Evolutionary conservation across 2,329 filamentous ascomycete genomes (phyloP).

Genomic region (Dothidotthia symphoricarpi): DNA sequence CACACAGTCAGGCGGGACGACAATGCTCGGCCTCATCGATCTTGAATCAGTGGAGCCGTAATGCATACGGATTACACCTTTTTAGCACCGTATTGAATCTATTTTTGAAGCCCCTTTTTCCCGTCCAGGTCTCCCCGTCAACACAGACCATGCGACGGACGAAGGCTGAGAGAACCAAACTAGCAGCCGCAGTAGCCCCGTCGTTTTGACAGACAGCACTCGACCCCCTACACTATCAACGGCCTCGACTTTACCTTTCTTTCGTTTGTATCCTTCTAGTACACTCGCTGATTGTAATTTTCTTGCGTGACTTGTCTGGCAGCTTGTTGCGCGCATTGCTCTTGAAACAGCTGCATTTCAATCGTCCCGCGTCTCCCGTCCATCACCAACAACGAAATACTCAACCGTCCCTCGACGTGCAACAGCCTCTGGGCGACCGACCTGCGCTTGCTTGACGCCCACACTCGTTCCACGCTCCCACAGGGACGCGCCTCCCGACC

Average conservation of each 20-base stretch:
- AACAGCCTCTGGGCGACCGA: conserved; percentile 5
- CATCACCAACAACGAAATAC: too few species aligned
- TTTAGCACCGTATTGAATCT: conserved; percentile 14
- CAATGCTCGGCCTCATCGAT: too few species aligned
- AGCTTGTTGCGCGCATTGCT: conserved; percentile 5
- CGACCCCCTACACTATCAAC: conserved; percentile 25
- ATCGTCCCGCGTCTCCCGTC: too few species aligned
- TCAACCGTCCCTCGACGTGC: background rate
- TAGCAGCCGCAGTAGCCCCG: conserved; percentile 18
- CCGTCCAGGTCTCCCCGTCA: conserved; percentile 14
- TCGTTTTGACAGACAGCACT: conserved; percentile 16
- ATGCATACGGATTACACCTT: conserved; percentile 11
- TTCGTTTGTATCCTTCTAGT: conserved; percentile 30
- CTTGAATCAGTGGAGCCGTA: conserved; percentile 17
- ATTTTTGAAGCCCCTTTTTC: conserved; percentile 24
- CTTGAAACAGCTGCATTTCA: background rate
- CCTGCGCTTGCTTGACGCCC: conserved; percentile 20
- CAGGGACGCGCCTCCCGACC: conserved; percentile 44
- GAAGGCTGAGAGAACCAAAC: conserved; percentile 9
- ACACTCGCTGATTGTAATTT: conserved; percentile 36
- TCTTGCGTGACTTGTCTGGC: conserved; percentile 3
- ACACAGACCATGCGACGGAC: conserved; percentile 21
- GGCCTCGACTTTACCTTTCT: conserved; percentile 17
- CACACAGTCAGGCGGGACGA: too few species aligned
- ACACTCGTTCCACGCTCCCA: conserved; percentile 37